Conservation (phyloP, 352 stramenopile genomes). For the Phytophthora uliginosa region DNA sequence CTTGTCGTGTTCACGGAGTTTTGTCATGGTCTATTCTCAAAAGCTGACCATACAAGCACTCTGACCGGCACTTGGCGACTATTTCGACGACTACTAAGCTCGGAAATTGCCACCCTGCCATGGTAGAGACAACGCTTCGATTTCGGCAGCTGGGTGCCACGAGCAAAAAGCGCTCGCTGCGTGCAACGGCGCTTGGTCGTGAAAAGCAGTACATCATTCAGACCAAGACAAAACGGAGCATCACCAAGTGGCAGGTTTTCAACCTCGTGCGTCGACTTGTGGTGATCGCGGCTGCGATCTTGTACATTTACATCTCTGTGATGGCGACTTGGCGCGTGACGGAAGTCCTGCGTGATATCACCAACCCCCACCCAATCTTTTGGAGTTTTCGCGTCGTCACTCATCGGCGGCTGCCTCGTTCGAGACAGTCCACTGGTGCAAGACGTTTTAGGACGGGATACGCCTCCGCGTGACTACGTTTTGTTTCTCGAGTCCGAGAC, state of each 20-base stretch:
- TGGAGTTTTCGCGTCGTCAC: conserved; percentile 1
- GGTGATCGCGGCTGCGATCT: conserved; percentile 29
- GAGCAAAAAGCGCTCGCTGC: not conserved
- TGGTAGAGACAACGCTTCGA: not conserved
- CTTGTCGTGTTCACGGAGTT: not conserved
- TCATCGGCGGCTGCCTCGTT: conserved; percentile 40
- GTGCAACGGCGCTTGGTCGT: not conserved
- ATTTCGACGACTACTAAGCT: not conserved
- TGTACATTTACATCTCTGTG: conserved; percentile 42
- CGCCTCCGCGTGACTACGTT: conserved; percentile 31
- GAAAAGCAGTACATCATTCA: not conserved
- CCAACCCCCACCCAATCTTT: conserved; percentile 22
- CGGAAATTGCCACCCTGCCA: not conserved
- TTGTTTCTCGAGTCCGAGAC: conserved; percentile 24
- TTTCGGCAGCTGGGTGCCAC: not conserved
- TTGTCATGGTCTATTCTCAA: not conserved
- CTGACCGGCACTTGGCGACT: not conserved
- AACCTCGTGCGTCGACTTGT: conserved; percentile 33
- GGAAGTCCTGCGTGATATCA: conserved; percentile 24
- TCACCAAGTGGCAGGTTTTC: conserved; percentile 21
- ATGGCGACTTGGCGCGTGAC: conserved; percentile 27
- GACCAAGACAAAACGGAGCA: conserved; percentile 2
- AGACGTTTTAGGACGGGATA: conserved; percentile 25
- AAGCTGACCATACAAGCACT: not conserved
- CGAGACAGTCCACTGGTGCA: conserved; percentile 22